These are phyloP conservation scores for Penicillium fimorum DNA, from an alignment of 495 filamentous ascomycete genomes.

Conservation along the genomic window DNA sequence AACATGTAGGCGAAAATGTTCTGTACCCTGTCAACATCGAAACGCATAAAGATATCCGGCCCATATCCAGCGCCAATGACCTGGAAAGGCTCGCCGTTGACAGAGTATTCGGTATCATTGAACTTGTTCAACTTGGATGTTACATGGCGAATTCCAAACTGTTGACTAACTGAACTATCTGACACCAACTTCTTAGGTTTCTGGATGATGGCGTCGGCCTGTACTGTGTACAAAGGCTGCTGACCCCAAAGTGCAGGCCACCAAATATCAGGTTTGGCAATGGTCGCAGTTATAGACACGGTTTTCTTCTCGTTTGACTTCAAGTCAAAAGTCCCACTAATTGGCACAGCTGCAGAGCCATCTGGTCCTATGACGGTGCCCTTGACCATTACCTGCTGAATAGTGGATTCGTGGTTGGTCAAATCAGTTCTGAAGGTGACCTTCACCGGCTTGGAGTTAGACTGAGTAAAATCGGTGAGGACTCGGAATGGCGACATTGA, in stretches of 20 bases:
- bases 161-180: slow-evolving; percentile 33
- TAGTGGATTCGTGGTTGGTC: slow-evolving; percentile 46
- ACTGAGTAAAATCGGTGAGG: slow-evolving; percentile 39
- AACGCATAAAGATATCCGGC: slow-evolving; percentile 62
- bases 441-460: slow-evolving; percentile 25
- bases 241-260: slow-evolving; percentile 73
- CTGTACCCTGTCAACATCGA: slow-evolving; percentile 41
- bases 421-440: slow-evolving; percentile 49
- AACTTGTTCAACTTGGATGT: slow-evolving; percentile 48
- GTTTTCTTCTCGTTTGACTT: slow-evolving; percentile 36
- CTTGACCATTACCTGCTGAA: slow-evolving; percentile 35
- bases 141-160: slow-evolving; percentile 58
- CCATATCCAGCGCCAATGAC: slow-evolving; percentile 60
- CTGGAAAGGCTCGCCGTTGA: slow-evolving; percentile 59
- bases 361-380: slow-evolving; percentile 36
- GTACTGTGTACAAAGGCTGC: slow-evolving; percentile 66
- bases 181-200: slow-evolving; percentile 32
- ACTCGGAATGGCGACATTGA: slow-evolving; percentile 51
- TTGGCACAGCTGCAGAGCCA: slow-evolving; percentile 14
- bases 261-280: slow-evolving; percentile 65
- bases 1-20: slow-evolving; percentile 51
- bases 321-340: slow-evolving; percentile 38
- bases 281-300: slow-evolving; percentile 36
- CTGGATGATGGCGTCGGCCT: slow-evolving; percentile 36
- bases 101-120: slow-evolving; percentile 54